A percentile compares a stretch with the other conserved stretches of the same genome.
Evolutionary conservation across 768 basidiomycete species (phyloP).

Genomic region (Hirschioporus abietinus): DNA sequence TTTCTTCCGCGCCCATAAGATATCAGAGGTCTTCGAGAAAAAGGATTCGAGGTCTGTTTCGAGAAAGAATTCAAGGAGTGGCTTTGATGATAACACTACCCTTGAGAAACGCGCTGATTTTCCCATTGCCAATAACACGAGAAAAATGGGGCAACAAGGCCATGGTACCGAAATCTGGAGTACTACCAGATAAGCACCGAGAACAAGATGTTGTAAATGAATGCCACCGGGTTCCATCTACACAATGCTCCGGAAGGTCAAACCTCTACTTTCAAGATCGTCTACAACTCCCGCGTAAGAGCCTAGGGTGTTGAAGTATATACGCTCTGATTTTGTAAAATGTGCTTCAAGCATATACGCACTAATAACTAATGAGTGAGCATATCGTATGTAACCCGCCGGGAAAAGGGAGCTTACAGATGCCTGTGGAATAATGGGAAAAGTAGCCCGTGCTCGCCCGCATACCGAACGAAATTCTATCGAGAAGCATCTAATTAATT

Average conservation of each 20-base stretch:
- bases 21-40: too few relatives aligned
- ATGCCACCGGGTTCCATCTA: neutral
- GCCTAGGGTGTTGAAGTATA: constrained; percentile 31
- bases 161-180: too few relatives aligned
- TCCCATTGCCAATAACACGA: too few relatives aligned
- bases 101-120: too few relatives aligned
- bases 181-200: too few relatives aligned
- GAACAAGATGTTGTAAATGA: too few relatives aligned
- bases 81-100: too few relatives aligned
- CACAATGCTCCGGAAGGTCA: neutral
- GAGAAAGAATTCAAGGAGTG: too few relatives aligned
- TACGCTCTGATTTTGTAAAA: constrained; percentile 24
- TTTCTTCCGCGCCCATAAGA: too few relatives aligned
- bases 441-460: constrained; percentile 29
- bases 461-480: constrained; percentile 29
- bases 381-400: constrained; percentile 2
- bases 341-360: constrained; percentile 11
- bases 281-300: constrained; percentile 31
- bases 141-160: too few relatives aligned
- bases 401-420: constrained; percentile 36
- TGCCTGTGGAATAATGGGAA: constrained; percentile 40
- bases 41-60: too few relatives aligned
- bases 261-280: constrained; percentile 18
- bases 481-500: neutral
- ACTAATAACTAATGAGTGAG: neutral